These are phyloP conservation scores for Myxozyma nipponensis DNA, from an alignment of 805 yeast genomes.

Conservation along the genomic window DNA sequence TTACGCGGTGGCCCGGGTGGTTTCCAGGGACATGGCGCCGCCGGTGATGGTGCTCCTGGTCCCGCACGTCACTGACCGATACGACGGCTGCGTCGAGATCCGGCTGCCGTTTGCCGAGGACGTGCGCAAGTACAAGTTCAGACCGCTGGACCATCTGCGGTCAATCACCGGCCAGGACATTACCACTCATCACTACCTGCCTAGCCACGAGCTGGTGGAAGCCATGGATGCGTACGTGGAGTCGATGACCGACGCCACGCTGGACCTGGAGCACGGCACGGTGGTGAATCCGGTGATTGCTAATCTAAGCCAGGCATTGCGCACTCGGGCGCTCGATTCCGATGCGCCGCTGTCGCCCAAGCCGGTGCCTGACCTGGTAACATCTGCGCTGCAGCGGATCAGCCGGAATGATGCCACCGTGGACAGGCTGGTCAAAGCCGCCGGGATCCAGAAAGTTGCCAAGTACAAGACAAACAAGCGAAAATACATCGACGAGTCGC, in stretches of 20 bases:
- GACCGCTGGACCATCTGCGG: slow-evolving; percentile 43
- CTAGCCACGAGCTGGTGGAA: slow-evolving; percentile 40
- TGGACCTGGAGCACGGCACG: slow-evolving; percentile 30
- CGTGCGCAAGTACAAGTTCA: slow-evolving; percentile 47
- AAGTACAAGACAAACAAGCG: slow-evolving; percentile 18
- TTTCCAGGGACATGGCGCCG: slow-evolving; percentile 41
- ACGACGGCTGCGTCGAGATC: slow-evolving; percentile 44
- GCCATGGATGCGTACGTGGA: slow-evolving; percentile 47
- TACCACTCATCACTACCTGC: slow-evolving; percentile 34
- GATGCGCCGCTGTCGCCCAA: slow-evolving; percentile 29
- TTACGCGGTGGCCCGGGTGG: slow-evolving; percentile 62
- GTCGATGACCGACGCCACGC: slow-evolving; percentile 41
- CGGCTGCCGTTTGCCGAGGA: slow-evolving; percentile 72
- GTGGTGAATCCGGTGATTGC: slow-evolving; percentile 33
- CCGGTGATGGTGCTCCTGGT: slow-evolving; percentile 44
- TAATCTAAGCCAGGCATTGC: slow-evolving; percentile 29
- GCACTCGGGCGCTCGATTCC: slow-evolving; percentile 36
- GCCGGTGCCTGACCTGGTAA: neutral
- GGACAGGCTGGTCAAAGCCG: slow-evolving; percentile 3
- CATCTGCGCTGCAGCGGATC: neutral
- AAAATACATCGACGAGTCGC: slow-evolving; percentile 4
- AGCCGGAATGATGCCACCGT: slow-evolving; percentile 5
- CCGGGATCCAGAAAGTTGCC: slow-evolving; percentile 16
- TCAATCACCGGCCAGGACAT: slow-evolving; percentile 37
- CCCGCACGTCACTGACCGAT: slow-evolving; percentile 15